Evolutionary conservation across 2,329 filamentous ascomycete genomes (phyloP), one percentile per base, ranked within the genome.

Genomic region (Elsinoe necatrix): DNA sequence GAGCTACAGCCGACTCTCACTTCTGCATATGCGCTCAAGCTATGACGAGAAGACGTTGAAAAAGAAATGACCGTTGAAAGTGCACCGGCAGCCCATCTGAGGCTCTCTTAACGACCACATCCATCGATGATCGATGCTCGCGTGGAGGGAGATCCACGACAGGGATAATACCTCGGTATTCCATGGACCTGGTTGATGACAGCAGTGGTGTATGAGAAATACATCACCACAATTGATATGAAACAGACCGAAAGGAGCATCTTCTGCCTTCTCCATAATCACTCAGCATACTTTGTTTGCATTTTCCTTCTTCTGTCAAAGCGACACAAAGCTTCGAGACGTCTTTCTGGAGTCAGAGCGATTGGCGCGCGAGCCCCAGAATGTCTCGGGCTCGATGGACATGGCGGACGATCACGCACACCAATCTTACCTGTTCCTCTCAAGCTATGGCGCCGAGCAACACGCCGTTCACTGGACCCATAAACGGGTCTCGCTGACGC

Each of bases 401-500:
- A 11, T 52, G 34, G 48, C 48, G 29, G 48, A 34, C 48, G 48
- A 52, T 52, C 48, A 52, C 25, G 31, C 48, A 52, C 29, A 25
- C 34, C 48, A 39, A 39, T 31, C 31, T 37, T 39, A 23, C 48
- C 48, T 52, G 29, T 52, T 52, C 48, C 48, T 52, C 20, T 39
- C 48, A 52, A 52, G 48, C 34, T 39, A 39, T 16, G 16, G n/a
- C 41, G 29, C 48, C 48, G 20, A 52, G 48, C 48, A 39, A 52
- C 34, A 35, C 48, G 48, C 48, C 48, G 48, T 52, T 52, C 25
- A 21, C 21, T 52, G n/a, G 31, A 31, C 9, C 29, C 48, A 31
- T 34, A 29, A 52, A 52, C 48, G 31, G 48, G 27, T 52, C 31
- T 52, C 48, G 48, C 48, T 37, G 37, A 52, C 31, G 48, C 48